phyloP scores from a whole-genome alignment of 129 eudicot genomes.

The Pittosporum tobira region DNA sequence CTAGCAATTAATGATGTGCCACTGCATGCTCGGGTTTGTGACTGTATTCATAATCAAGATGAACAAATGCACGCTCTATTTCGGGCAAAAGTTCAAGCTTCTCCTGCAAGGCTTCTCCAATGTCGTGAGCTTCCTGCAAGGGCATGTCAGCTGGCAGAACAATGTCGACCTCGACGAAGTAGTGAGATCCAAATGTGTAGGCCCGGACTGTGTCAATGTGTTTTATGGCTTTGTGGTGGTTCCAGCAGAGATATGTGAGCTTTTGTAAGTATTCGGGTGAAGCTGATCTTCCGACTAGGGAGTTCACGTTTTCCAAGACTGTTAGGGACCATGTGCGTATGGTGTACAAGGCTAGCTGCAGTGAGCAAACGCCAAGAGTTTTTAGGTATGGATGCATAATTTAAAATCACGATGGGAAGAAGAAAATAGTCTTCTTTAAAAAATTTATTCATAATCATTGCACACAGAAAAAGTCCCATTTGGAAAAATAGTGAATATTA shows the following conservation, averaged over 20 bases:
- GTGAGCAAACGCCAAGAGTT: neutral
- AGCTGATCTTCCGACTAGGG: constrained; percentile 73
- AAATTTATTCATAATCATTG: no score
- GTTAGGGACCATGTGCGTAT: constrained; percentile 87
- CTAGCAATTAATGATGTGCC: constrained; percentile 29
- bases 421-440: neutral
- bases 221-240: constrained; percentile 74
- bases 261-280: constrained; percentile 77
- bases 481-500: no score
- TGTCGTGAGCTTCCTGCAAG: constrained; percentile 66
- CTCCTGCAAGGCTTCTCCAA: constrained; percentile 73
- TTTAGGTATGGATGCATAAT: neutral
- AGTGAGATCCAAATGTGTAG: constrained; percentile 82
- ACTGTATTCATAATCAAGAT: constrained; percentile 60
- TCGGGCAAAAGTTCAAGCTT: constrained; percentile 67
- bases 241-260: constrained; percentile 83
- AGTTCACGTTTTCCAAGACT: constrained; percentile 75
- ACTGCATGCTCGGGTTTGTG: constrained; percentile 77
- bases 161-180: constrained; percentile 78
- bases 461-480: no score
- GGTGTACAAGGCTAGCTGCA: constrained; percentile 74
- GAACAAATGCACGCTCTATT: constrained; percentile 75
- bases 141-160: constrained; percentile 66
- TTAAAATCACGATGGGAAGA: neutral
- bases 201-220: constrained; percentile 79